Conservation (phyloP, 306 rosid species). For the Cucumis hystrix region DNA sequence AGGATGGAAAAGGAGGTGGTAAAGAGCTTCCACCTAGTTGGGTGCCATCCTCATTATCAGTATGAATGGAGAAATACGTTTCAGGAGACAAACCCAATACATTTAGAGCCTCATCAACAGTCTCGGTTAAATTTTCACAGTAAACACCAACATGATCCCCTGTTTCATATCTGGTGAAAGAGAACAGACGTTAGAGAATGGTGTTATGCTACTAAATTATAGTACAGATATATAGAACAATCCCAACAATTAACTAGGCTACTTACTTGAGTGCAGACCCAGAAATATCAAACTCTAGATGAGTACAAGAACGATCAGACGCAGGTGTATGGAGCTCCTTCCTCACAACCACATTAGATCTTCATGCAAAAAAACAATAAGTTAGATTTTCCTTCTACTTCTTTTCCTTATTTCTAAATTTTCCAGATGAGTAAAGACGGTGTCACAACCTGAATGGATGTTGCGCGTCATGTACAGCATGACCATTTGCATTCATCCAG, state of each 20-base stretch:
- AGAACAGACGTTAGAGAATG: background rate
- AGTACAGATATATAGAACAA: background rate
- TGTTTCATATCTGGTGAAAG: slow-evolving; percentile 74
- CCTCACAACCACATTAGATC: slow-evolving; percentile 85
- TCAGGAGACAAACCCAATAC: slow-evolving; percentile 67
- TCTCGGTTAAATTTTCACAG: slow-evolving; percentile 80
- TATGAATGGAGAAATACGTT: slow-evolving; percentile 69
- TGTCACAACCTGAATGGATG: slow-evolving; percentile 76
- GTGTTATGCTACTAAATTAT: background rate
- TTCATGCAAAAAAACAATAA: slow-evolving; percentile 24
- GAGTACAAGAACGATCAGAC: slow-evolving; percentile 94
- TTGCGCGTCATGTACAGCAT: slow-evolving; percentile 73
- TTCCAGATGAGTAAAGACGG: background rate
- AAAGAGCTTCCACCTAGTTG: slow-evolving; percentile 65
- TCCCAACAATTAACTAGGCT: slow-evolving; percentile 1
- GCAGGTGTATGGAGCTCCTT: slow-evolving; percentile 76
- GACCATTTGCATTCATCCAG: slow-evolving; percentile 71
- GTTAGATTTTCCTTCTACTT: slow-evolving; percentile 15
- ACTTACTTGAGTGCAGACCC: slow-evolving; percentile 69
- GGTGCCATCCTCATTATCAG: slow-evolving; percentile 70
- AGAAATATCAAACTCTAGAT: slow-evolving; percentile 83
- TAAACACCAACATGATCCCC: slow-evolving; percentile 98
- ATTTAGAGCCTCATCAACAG: slow-evolving; percentile 61
- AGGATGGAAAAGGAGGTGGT: slow-evolving; percentile 70
- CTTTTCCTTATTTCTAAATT: background rate